A percentile compares a stretch with the other conserved stretches of the same genome.
phyloP scores from a whole-genome alignment of 2,329 filamentous ascomycete species.

The Fusarium aywerte region DNA sequence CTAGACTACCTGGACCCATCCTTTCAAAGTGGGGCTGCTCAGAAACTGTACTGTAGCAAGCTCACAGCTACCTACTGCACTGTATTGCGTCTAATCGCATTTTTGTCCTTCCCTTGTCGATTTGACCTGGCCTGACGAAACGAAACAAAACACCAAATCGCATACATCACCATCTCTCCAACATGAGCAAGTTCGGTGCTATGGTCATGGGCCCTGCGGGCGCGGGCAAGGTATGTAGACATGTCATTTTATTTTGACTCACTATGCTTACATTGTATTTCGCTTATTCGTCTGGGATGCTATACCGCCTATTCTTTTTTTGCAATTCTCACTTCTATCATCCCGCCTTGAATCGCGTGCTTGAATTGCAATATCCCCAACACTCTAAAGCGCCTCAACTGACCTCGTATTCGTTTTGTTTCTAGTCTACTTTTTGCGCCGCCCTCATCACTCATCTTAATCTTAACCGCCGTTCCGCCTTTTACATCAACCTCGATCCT shows the following conservation, averaged over 20 bases:
- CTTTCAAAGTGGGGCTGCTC: conserved; percentile 34
- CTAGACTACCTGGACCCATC: not conserved
- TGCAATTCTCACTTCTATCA: conserved; percentile 25
- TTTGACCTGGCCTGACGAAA: conserved; percentile 2
- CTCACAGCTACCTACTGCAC: conserved; percentile 2
- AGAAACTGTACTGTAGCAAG: conserved; percentile 18
- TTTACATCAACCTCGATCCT: conserved; percentile 98
- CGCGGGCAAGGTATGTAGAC: conserved; percentile 79
- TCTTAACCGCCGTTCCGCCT: conserved; percentile 90
- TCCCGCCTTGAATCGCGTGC: conserved; percentile 35
- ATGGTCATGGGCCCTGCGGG: conserved; percentile 97
- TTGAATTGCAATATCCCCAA: conserved; percentile 7
- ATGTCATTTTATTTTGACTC: conserved; percentile 13
- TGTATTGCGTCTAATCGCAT: conserved; percentile 10
- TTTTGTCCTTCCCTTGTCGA: conserved; percentile 19
- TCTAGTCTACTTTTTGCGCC: conserved; percentile 90
- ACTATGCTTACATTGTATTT: conserved; percentile 7
- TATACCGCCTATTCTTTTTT: conserved; percentile 15
- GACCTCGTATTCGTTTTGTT: conserved; percentile 5
- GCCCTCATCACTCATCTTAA: conserved; percentile 92
- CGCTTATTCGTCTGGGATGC: conserved; percentile 9
- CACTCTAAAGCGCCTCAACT: conserved; percentile 23
- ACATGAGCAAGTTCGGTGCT: conserved; percentile 93
- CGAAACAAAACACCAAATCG: conserved; percentile 26
- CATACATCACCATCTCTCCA: conserved; percentile 40